phyloP scores from a whole-genome alignment of 106 monocot species.

The Dioscorea dumetorum region DNA sequence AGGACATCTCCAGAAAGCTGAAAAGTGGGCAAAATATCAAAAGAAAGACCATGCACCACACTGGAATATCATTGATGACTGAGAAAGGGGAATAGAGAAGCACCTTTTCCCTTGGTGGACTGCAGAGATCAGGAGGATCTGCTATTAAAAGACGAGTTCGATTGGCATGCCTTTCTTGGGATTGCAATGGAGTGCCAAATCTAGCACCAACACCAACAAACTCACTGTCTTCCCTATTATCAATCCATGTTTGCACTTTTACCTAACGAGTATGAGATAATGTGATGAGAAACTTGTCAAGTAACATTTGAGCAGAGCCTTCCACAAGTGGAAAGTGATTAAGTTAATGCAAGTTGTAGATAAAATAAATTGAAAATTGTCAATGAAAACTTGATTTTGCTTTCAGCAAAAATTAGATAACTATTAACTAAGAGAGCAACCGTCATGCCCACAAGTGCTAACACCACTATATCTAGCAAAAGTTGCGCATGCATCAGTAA shows the following conservation, averaged over 20 bases:
- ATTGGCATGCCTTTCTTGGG: constrained; percentile 88
- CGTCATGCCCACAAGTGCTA: too few relatives aligned
- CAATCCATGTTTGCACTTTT: constrained; percentile 97
- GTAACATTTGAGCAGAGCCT: too few relatives aligned
- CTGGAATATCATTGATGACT: too few relatives aligned
- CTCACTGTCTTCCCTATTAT: constrained; percentile 57
- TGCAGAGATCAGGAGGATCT: constrained; percentile 79
- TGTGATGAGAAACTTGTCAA: too few relatives aligned
- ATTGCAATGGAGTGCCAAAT: constrained; percentile 78
- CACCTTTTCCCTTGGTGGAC: constrained; percentile 61
- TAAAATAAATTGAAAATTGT: too few relatives aligned
- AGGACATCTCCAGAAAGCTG: constrained; percentile 89
- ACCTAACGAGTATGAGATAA: constrained; percentile 39
- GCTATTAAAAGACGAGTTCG: constrained; percentile 49
- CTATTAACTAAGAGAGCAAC: too few relatives aligned
- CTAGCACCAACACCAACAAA: constrained; percentile 98
- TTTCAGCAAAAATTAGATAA: too few relatives aligned
- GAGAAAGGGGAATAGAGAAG: neutral
- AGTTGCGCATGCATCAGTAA: too few relatives aligned
- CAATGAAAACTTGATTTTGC: too few relatives aligned
- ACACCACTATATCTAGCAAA: too few relatives aligned
- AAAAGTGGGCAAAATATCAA: constrained; percentile 1
- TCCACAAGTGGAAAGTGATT: too few relatives aligned
- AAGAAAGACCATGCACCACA: neutral
- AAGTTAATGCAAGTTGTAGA: too few relatives aligned